phyloP scores from a whole-genome alignment of 129 eudicot genomes.

The Helianthus tuberosus region DNA sequence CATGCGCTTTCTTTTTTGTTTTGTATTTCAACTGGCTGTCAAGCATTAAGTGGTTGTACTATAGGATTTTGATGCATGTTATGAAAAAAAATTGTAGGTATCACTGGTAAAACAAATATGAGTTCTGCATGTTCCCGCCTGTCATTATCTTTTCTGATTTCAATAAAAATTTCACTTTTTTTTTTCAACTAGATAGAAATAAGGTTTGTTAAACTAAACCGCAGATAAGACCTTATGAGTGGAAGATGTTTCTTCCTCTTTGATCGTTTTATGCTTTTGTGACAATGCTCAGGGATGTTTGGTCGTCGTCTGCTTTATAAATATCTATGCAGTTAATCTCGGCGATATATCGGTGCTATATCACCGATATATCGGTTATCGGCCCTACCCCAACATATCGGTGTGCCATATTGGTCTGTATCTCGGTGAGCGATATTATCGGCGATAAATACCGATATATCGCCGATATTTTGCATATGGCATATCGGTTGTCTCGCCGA shows the following conservation, averaged over 20 bases:
- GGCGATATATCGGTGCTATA: too few species aligned
- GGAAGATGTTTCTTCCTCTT: slow-evolving; percentile 6
- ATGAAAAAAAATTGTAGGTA: not conserved
- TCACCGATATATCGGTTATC: too few species aligned
- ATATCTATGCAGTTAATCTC: too few species aligned
- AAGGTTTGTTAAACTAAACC: not conserved
- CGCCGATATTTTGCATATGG: too few species aligned
- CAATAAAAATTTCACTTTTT: not conserved
- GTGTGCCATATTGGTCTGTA: too few species aligned
- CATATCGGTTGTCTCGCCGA: too few species aligned
- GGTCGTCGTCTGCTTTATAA: not conserved
- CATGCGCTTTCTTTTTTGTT: not conserved
- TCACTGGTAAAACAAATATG: not conserved
- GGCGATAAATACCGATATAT: too few species aligned
- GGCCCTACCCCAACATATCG: too few species aligned
- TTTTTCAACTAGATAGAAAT: not conserved
- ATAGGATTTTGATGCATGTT: slow-evolving; percentile 1
- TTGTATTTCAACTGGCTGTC: slow-evolving; percentile 1
- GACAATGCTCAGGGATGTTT: slow-evolving; percentile 12
- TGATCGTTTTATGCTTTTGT: slow-evolving; percentile 5
- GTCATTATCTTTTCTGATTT: not conserved
- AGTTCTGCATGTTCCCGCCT: slow-evolving; percentile 6
- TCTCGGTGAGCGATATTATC: too few species aligned
- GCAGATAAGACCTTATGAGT: not conserved
- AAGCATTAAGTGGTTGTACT: slow-evolving; percentile 4